Percentiles rank a stretch among this genome's conserved stretches.
These are phyloP conservation scores for Epichloe baconii DNA, from an alignment of 2,329 filamentous ascomycete genomes.

Conservation along the genomic window DNA sequence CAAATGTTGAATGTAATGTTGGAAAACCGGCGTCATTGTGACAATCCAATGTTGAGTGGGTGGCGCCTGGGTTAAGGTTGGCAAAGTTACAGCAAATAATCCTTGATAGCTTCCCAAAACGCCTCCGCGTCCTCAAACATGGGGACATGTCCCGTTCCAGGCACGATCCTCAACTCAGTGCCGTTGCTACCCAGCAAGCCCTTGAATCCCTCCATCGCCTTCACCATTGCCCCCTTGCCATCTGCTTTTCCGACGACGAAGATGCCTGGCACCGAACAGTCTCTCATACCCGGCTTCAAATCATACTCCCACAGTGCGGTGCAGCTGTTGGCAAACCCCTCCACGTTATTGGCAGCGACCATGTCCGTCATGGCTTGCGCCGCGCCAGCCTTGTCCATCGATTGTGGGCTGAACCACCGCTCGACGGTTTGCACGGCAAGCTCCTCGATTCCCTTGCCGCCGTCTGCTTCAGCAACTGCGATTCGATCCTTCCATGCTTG, in stretches of 20 bases:
- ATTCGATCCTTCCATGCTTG: slow-evolving; percentile 71
- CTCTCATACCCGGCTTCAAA: slow-evolving; percentile 41
- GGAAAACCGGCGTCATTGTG: too few species aligned
- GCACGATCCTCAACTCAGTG: slow-evolving; percentile 50
- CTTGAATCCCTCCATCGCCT: slow-evolving; percentile 67
- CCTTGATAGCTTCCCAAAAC: slow-evolving; percentile 51
- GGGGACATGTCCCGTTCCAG: slow-evolving; percentile 64
- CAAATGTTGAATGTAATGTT: too few species aligned
- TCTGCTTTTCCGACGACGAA: slow-evolving; percentile 64
- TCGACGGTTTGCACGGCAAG: slow-evolving; percentile 59
- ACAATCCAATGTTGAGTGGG: too few species aligned
- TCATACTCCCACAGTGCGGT: slow-evolving; percentile 63
- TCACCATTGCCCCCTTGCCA: slow-evolving; percentile 55
- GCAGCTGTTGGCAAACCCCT: slow-evolving; percentile 55
- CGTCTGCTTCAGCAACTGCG: slow-evolving; percentile 45
- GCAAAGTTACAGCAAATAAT: slow-evolving; percentile 1
- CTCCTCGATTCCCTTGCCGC: slow-evolving; percentile 45
- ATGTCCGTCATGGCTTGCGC: slow-evolving; percentile 51
- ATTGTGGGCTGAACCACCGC: slow-evolving; percentile 62
- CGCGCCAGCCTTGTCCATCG: slow-evolving; percentile 29
- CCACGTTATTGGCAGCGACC: slow-evolving; percentile 54
- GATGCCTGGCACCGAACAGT: slow-evolving; percentile 44
- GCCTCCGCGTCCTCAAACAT: slow-evolving; percentile 65
- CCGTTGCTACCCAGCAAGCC: slow-evolving; percentile 39
- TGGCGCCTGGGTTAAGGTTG: too few species aligned